Evolutionary conservation across 1,284 basidiomycete genomes (phyloP).

Genomic region (Ustilago esculenta): DNA sequence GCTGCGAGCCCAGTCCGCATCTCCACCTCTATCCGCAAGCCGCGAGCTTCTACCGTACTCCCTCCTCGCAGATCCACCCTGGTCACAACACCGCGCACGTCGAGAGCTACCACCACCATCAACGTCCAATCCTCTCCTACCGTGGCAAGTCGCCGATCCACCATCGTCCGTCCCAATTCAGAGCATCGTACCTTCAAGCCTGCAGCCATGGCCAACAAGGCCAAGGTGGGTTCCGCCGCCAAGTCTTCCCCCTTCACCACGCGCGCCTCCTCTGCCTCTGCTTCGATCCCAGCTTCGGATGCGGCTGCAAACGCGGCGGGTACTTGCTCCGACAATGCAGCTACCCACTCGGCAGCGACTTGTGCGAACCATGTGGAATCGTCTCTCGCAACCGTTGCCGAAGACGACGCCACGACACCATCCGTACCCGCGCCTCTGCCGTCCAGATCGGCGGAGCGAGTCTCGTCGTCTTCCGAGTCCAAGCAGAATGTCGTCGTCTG

Average conservation of each 20-base stretch:
- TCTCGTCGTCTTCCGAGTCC: conserved; percentile 8
- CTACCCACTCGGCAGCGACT: background rate
- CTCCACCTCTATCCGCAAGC: conserved; percentile 14
- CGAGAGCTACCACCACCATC: conserved; percentile 20
- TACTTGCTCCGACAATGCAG: background rate
- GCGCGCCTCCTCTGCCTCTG: background rate
- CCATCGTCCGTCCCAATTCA: background rate
- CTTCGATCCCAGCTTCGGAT: background rate
- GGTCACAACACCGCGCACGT: conserved; percentile 19
- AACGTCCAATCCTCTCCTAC: conserved; percentile 11
- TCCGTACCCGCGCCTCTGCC: background rate
- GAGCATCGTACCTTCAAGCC: conserved; percentile 15
- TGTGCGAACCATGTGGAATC: conserved; percentile 4
- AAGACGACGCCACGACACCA: conserved; percentile 12
- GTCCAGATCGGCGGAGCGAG: conserved; percentile 9
- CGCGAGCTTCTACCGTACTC: background rate
- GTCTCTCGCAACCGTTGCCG: conserved; percentile 7
- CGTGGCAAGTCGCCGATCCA: conserved; percentile 19
- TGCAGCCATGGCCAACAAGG: conserved; percentile 39
- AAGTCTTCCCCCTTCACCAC: conserved; percentile 41
- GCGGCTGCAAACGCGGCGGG: background rate
- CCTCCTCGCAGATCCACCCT: conserved; percentile 13
- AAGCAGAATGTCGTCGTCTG: conserved; percentile 65
- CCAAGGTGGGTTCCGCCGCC: conserved; percentile 38
- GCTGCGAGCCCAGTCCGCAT: background rate